phyloP scores from a whole-genome alignment of 2,329 filamentous ascomycete species.

The Aspergillus pseudoterreus region DNA sequence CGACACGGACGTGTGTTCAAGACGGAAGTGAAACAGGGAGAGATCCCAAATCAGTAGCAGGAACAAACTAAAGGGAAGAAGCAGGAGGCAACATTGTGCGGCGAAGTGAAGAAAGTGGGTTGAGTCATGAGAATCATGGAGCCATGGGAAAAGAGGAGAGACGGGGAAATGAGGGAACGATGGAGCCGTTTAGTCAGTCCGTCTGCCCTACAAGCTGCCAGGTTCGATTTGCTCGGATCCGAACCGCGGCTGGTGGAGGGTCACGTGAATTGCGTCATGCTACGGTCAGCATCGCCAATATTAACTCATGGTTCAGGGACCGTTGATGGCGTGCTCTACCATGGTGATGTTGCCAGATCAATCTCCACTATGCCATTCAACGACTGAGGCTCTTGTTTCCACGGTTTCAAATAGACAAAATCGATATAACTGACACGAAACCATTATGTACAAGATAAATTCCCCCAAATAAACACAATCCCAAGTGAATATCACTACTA shows the following conservation, averaged over 20 bases:
- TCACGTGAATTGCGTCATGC: slow-evolving; percentile 3
- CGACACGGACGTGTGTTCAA: neutral
- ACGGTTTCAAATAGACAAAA: neutral
- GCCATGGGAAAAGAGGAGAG: neutral
- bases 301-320: neutral
- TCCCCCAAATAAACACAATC: neutral
- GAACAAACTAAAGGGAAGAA: neutral
- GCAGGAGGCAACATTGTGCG: neutral
- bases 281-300: neutral
- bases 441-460: slow-evolving; percentile 1
- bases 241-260: slow-evolving; percentile 17
- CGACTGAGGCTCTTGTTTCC: neutral
- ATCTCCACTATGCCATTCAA: neutral
- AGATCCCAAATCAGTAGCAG: neutral
- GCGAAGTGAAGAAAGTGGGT: neutral
- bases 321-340: neutral
- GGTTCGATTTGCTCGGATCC: slow-evolving; percentile 12
- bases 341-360: neutral
- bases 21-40: neutral
- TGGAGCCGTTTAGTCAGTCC: neutral
- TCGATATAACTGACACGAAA: neutral
- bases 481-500: neutral
- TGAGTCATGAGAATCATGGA: neutral
- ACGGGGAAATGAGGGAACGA: neutral
- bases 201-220: neutral